Conservation (phyloP, 2,329 filamentous ascomycete genomes). For the Diplodia seriata region DNA sequence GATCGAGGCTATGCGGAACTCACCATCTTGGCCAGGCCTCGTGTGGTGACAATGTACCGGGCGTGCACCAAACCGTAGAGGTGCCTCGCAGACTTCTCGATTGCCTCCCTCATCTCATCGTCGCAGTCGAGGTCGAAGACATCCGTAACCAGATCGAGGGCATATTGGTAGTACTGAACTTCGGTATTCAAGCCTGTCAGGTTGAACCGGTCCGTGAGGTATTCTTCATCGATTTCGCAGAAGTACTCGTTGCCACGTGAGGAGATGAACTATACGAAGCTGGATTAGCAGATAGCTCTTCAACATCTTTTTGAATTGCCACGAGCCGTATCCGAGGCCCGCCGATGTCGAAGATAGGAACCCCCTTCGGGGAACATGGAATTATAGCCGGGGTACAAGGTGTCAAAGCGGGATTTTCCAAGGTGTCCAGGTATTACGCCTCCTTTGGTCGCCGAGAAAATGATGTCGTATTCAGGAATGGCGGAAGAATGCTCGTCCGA, state of each 20-base stretch:
- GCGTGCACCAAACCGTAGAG: slow-evolving; percentile 96
- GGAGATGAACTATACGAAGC: slow-evolving; percentile 82
- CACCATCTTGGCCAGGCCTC: slow-evolving; percentile 96
- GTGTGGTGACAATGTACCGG: slow-evolving; percentile 93
- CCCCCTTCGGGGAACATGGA: background rate
- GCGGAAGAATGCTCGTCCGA: background rate
- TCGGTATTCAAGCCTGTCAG: slow-evolving; percentile 95
- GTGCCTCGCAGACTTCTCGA: slow-evolving; percentile 95
- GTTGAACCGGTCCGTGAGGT: slow-evolving; percentile 97
- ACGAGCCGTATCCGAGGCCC: background rate
- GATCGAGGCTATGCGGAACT: background rate
- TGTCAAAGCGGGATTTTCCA: background rate
- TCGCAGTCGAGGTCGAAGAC: slow-evolving; percentile 99
- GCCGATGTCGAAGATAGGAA: background rate
- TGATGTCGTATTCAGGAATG: background rate
- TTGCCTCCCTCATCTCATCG: slow-evolving; percentile 96
- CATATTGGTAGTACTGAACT: slow-evolving; percentile 99
- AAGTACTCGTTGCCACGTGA: slow-evolving; percentile 99
- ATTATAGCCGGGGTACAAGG: too few relatives aligned
- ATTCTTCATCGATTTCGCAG: slow-evolving; percentile 99
- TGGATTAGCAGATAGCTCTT: background rate
- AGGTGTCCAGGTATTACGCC: background rate
- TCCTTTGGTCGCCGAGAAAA: background rate
- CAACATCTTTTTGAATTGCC: background rate
- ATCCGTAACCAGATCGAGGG: slow-evolving; percentile 94